Conservation (phyloP, 805 yeast genomes). For the Lipomyces starkeyi region DNA sequence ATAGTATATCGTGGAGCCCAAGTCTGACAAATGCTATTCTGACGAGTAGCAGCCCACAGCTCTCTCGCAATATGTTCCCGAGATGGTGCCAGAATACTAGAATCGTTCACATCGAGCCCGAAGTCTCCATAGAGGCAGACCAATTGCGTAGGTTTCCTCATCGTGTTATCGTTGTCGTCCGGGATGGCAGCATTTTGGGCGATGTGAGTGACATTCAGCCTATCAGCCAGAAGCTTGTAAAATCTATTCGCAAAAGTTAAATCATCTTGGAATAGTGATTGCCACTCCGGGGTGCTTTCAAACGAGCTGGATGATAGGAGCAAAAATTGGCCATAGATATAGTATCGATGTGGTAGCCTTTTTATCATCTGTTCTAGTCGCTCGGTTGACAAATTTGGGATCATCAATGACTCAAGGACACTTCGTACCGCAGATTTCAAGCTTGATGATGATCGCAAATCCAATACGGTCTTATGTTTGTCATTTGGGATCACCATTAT, state of each 20-base stretch:
- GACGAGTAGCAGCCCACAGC: constrained; percentile 74
- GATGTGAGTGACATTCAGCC: constrained; percentile 57
- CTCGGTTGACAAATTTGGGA: neutral
- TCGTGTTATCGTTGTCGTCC: constrained; percentile 52
- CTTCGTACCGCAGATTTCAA: neutral
- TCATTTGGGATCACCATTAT: neutral
- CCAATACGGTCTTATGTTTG: neutral
- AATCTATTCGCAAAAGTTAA: constrained; percentile 17
- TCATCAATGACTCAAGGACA: neutral
- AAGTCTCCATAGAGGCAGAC: constrained; percentile 69
- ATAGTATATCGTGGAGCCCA: constrained; percentile 89
- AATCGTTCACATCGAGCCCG: constrained; percentile 52
- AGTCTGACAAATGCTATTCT: constrained; percentile 74
- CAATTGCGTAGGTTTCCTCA: constrained; percentile 70
- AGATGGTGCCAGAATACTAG: constrained; percentile 49
- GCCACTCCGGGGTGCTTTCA: constrained; percentile 41
- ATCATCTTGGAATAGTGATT: constrained; percentile 45
- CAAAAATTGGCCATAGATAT: constrained; percentile 66
- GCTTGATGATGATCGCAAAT: neutral
- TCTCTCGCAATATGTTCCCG: constrained; percentile 55
- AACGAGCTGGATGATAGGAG: constrained; percentile 58
- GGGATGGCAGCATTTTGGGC: constrained; percentile 75
- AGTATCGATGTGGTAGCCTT: constrained; percentile 60
- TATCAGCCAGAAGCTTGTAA: constrained; percentile 37
- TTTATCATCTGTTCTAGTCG: neutral